Evolutionary conservation across 2,329 filamentous ascomycete species (phyloP), one percentile per base, ranked within the genome.

Genomic region (Neofusicoccum sp.): DNA sequence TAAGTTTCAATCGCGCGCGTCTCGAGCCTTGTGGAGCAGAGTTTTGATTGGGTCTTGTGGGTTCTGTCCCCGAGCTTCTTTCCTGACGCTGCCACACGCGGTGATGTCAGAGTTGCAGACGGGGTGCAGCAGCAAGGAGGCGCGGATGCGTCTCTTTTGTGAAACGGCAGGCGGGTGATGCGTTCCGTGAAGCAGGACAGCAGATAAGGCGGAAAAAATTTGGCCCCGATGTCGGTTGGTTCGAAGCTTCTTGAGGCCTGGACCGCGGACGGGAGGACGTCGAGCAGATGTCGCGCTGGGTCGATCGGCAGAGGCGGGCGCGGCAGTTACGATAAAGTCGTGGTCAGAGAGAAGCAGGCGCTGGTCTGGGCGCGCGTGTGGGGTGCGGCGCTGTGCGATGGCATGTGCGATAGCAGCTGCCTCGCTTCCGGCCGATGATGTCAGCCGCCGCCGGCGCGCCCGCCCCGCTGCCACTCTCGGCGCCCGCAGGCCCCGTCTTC

Each of bases 251-350:
- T 56, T 5, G 50, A 11, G 36, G 4, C 22, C 8, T 44, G 29
- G 29, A 12, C 36, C 41, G 36, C 36, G n/a, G 11, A 14, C n/a
- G 34, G 16, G 28, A 6, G 29, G n/a, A 29, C n/a, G 16, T n/a
- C 7, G 41, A 6, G 45, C 9, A 45, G 41, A 36, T 33, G 41
- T 43, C 29, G 29, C 31, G 54, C 9, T 58, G 31, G 41, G 22
- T 7, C 16, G 54, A 58, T 58, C 41, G 54, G 54, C 54, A 58
- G 41, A 58, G 36, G 14, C 16, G 41, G 6, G 12, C 28, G n/a
- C 41, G 41, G 54, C 54, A 45, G 54, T 58, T 58, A 58, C 54
- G 54, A 45, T 45, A 58, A 58, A 58, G 41, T 58, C n/a, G 54
- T 58, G 54, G 54, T 58, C 54, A 58, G 41, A 2, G 22, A 58